Evolutionary conservation across 2,329 filamentous ascomycete genomes (phyloP).

Genomic region (Sphaerulina populicola): DNA sequence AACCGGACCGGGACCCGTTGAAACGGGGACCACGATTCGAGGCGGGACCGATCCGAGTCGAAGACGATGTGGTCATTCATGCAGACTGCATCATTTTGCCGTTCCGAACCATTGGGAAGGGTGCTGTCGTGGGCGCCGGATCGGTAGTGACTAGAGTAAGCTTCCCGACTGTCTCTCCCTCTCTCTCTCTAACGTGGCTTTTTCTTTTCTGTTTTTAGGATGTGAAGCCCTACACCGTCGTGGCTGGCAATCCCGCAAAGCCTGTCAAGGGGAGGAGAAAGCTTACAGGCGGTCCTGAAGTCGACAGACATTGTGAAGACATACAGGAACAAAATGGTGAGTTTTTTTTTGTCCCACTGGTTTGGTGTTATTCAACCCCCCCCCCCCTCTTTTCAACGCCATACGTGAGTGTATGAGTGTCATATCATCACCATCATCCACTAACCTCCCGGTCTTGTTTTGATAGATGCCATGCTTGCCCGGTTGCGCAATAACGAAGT

Average conservation of each 20-base stretch:
- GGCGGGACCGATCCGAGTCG: slow-evolving; percentile 66
- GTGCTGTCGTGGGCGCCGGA: slow-evolving; percentile 47
- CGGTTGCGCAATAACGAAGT: slow-evolving; percentile 14
- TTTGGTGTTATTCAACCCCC: no score
- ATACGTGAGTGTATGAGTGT: slow-evolving; percentile 1
- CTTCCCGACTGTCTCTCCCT: slow-evolving; percentile 29
- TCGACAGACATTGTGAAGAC: slow-evolving; percentile 21
- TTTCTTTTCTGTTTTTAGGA: slow-evolving; percentile 30
- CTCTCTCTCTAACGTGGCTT: neutral
- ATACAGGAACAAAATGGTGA: slow-evolving; percentile 27
- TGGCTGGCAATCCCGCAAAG: slow-evolving; percentile 40
- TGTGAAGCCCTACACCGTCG: slow-evolving; percentile 41
- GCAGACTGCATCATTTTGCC: slow-evolving; percentile 53
- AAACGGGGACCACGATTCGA: slow-evolving; percentile 43
- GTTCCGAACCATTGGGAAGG: slow-evolving; percentile 47
- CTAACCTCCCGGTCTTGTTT: neutral
- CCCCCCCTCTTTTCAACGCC: no score
- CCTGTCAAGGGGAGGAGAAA: slow-evolving; percentile 20
- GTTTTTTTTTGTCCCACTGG: neutral
- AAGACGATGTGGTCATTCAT: slow-evolving; percentile 61
- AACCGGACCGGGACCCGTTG: slow-evolving; percentile 46
- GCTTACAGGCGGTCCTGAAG: slow-evolving; percentile 22
- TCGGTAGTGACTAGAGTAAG: slow-evolving; percentile 49
- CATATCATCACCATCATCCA: neutral
- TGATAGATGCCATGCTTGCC: slow-evolving; percentile 10